These are phyloP conservation scores for Aspergillus affinis DNA, from an alignment of 495 filamentous ascomycete genomes.

Conservation along the genomic window DNA sequence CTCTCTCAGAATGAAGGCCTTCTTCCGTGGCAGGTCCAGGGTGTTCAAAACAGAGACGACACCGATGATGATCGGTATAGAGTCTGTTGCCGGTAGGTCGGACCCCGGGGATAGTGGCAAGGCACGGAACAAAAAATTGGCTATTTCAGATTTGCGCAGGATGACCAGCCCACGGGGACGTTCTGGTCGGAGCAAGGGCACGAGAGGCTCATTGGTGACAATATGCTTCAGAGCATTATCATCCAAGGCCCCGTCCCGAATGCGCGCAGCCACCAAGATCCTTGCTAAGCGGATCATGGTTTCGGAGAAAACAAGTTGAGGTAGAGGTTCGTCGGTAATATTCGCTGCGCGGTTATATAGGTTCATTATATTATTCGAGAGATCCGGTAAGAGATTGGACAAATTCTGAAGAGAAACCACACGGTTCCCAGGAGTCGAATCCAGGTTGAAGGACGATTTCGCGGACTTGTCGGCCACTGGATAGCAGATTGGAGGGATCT, in stretches of 20 bases:
- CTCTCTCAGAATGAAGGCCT: slow-evolving; percentile 81
- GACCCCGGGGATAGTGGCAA: slow-evolving; percentile 59
- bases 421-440: slow-evolving; percentile 50
- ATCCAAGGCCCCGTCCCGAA: slow-evolving; percentile 66
- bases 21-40: slow-evolving; percentile 79
- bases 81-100: slow-evolving; percentile 68
- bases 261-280: slow-evolving; percentile 67
- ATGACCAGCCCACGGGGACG: slow-evolving; percentile 42
- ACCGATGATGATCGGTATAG: slow-evolving; percentile 74
- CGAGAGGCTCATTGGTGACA: slow-evolving; percentile 54
- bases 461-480: slow-evolving; percentile 56
- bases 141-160: slow-evolving; percentile 63
- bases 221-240: slow-evolving; percentile 66
- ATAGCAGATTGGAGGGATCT: slow-evolving; percentile 65
- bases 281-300: slow-evolving; percentile 77
- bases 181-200: slow-evolving; percentile 38
- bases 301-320: slow-evolving; percentile 78
- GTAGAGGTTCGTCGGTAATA: slow-evolving; percentile 77
- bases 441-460: slow-evolving; percentile 43
- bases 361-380: slow-evolving; percentile 78
- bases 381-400: slow-evolving; percentile 63
- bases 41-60: slow-evolving; percentile 78
- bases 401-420: slow-evolving; percentile 62
- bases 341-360: slow-evolving; percentile 74
- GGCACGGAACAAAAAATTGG: slow-evolving; percentile 66